Base-by-base conservation (phyloP, 768 basidiomycete genomes). In the Lentinula aciculospora region DNA sequence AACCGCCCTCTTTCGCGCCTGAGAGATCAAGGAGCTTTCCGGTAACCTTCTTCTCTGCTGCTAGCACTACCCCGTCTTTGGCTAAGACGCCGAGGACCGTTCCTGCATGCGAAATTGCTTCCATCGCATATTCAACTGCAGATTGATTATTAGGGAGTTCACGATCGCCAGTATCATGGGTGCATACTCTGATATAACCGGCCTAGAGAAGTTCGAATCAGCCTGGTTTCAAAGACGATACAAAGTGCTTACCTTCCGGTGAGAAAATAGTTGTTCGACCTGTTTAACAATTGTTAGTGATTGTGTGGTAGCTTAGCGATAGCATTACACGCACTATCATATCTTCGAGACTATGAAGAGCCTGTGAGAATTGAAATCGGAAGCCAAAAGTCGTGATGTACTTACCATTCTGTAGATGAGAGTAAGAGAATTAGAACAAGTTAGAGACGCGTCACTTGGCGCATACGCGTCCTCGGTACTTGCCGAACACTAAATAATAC, bases 81-180 rank as follows among this genome's bases (percentile, higher is more conserved):
- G 94, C 92, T 28, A 95, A 80, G 57, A 95, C 88, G 40, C 92
- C 94, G n/a, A 96, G 83, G 45, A 96, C 94, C 40, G 93, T 91
- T 55, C 92, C 92, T 19, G 93, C 94, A 66, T 94, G 90, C 28
- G 94, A 97, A 79, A 98, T 98, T 58, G 94, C 94, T 70, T 98
- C 97, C 93, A 98, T 97, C 44, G 96, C 96, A 82, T 99, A 99
- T 77, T 99, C 96, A 77, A 98, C 96, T 96, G 65, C 7, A 37
- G 10, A 28, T 25, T n/a, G 15, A 23, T n/a, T 23, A 15, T 56
- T 32, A 25, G 25, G 45, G 49, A 62, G 62, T 56, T 34, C 5
- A 17, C 39, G 23, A 28, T 15, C n/a, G 9, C n/a, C n/a, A n/a
- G 37, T 3, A 31, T n/a, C 19, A 37, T 51, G 47, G 39, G 61